Conservation (phyloP, 2,329 filamentous ascomycete species). For the Drechslera avenae region DNA sequence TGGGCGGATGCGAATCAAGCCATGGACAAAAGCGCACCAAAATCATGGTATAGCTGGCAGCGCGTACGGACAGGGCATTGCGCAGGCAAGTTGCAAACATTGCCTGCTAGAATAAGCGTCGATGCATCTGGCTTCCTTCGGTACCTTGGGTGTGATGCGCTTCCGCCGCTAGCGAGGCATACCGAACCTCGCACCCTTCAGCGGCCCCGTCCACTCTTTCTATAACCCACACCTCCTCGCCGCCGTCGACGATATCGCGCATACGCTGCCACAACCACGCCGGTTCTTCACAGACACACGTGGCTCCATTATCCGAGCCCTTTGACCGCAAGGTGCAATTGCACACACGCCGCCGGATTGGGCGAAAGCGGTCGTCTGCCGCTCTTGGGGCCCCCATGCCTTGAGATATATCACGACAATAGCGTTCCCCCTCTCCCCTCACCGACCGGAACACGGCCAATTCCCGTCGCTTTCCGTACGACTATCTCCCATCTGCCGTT, state of each 20-base stretch:
- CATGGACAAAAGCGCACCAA: background rate
- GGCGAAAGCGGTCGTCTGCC: slow-evolving; percentile 29
- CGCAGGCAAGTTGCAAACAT: background rate
- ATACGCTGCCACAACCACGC: slow-evolving; percentile 9
- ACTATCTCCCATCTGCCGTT: slow-evolving; percentile 13
- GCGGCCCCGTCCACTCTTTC: slow-evolving; percentile 21
- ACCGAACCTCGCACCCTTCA: slow-evolving; percentile 18
- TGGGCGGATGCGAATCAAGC: background rate
- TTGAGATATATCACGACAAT: slow-evolving; percentile 36
- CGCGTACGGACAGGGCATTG: background rate
- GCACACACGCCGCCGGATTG: slow-evolving; percentile 15
- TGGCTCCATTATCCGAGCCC: background rate
- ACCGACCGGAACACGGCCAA: slow-evolving; percentile 16
- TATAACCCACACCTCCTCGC: slow-evolving; percentile 15
- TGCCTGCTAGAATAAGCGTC: slow-evolving; percentile 7
- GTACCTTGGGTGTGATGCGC: slow-evolving; percentile 17
- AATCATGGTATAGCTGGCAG: background rate
- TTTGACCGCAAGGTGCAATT: background rate
- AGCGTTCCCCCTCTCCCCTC: slow-evolving; percentile 37
- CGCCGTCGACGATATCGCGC: slow-evolving; percentile 13
- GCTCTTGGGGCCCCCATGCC: slow-evolving; percentile 37
- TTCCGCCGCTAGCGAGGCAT: slow-evolving; percentile 20
- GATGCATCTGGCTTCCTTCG: slow-evolving; percentile 17
- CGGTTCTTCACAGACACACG: background rate
- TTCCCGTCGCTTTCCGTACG: slow-evolving; percentile 7